These are phyloP conservation scores for Xeromyces bisporus DNA, from an alignment of 495 filamentous ascomycete species.

Conservation along the genomic window DNA sequence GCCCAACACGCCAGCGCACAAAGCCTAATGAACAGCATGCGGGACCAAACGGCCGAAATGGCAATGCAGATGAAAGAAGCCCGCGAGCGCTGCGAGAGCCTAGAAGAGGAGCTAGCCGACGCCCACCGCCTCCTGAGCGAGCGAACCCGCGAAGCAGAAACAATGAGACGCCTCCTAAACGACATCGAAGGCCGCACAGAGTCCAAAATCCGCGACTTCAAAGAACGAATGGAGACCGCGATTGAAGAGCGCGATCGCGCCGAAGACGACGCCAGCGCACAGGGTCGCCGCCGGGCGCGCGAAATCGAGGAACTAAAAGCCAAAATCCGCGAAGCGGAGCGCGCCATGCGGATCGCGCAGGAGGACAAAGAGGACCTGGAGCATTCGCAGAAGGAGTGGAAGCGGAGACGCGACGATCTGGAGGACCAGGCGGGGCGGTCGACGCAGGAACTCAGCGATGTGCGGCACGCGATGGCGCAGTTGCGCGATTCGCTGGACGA, in stretches of 20 bases:
- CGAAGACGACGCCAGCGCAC: conserved; percentile 72
- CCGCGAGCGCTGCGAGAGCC: conserved; percentile 57
- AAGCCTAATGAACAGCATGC: conserved; percentile 74
- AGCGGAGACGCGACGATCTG: conserved; percentile 52
- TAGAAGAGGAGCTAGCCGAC: conserved; percentile 90
- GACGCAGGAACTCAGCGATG: conserved; percentile 52
- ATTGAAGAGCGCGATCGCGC: conserved; percentile 83
- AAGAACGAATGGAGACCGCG: conserved; percentile 71
- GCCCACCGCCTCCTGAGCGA: conserved; percentile 76
- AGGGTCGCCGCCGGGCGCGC: conserved; percentile 54
- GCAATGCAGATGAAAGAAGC: conserved; percentile 89
- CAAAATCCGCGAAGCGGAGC: conserved; percentile 65
- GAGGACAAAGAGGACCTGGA: conserved; percentile 57
- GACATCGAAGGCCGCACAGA: conserved; percentile 78
- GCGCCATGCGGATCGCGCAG: conserved; percentile 46
- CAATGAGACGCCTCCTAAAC: conserved; percentile 74
- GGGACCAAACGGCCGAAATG: conserved; percentile 75
- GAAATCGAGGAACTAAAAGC: conserved; percentile 77
- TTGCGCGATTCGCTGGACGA: conserved; percentile 69
- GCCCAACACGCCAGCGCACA: conserved; percentile 78
- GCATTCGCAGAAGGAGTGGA: conserved; percentile 54
- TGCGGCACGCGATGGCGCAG: conserved; percentile 59
- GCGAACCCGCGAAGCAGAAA: conserved; percentile 86
- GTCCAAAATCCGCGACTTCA: conserved; percentile 66
- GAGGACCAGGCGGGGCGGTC: conserved; percentile 52